phyloP scores from a whole-genome alignment of 2,329 filamentous ascomycete species.

The Pseudogymnoascus sp. region DNA sequence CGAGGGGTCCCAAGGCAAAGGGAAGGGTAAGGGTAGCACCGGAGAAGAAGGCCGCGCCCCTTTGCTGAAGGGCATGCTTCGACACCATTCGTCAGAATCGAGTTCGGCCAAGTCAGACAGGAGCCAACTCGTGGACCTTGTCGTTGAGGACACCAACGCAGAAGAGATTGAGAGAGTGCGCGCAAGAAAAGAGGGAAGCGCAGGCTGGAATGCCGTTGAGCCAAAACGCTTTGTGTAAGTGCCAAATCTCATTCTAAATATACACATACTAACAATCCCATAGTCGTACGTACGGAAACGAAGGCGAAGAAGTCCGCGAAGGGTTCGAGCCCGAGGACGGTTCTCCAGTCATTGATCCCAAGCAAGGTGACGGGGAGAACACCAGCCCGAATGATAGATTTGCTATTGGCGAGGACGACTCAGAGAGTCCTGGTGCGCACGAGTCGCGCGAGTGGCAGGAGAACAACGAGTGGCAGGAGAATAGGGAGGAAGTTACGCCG shows the following conservation, averaged over 20 bases:
- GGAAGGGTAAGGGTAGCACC: conserved; percentile 19
- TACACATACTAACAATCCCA: conserved; percentile 4
- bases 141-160: conserved; percentile 56
- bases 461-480: conserved; percentile 34
- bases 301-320: conserved; percentile 44
- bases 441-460: conserved; percentile 39
- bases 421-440: conserved; percentile 26
- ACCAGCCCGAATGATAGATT: conserved; percentile 19
- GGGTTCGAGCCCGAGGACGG: conserved; percentile 45
- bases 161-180: conserved; percentile 56
- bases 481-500: conserved; percentile 14
- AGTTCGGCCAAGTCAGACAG: conserved; percentile 45
- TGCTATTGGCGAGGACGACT: conserved; percentile 26
- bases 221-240: conserved; percentile 48
- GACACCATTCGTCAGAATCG: conserved; percentile 41
- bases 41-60: conserved; percentile 28
- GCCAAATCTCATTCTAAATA: not conserved
- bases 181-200: conserved; percentile 53
- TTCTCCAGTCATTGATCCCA: conserved; percentile 35
- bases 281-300: conserved; percentile 41
- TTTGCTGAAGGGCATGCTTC: conserved; percentile 31
- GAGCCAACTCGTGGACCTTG: conserved; percentile 59
- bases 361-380: conserved; percentile 36
- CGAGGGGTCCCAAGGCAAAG: conserved; percentile 17
- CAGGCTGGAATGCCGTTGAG: conserved; percentile 51